Evolutionary conservation across 1,284 basidiomycete genomes (phyloP).

Genomic region (Apiotrichum montevideense): DNA sequence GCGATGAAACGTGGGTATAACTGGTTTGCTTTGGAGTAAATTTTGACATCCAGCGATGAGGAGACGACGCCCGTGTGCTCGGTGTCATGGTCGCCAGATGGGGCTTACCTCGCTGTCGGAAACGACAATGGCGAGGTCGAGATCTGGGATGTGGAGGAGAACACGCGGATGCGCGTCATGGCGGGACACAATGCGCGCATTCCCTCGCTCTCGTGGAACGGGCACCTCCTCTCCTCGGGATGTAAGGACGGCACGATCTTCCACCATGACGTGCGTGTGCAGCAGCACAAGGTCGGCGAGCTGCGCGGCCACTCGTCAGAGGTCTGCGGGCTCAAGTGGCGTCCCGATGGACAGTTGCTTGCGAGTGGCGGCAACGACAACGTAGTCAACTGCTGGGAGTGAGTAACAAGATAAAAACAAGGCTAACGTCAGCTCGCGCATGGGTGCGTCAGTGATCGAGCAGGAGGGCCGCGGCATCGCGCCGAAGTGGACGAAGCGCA

Average conservation of each 20-base stretch:
- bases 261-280: slow-evolving; percentile 86
- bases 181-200: slow-evolving; percentile 68
- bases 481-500: slow-evolving; percentile 85
- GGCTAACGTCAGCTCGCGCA: slow-evolving; percentile 51
- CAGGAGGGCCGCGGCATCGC: slow-evolving; percentile 55
- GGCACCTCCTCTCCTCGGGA: slow-evolving; percentile 78
- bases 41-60: slow-evolving; percentile 1
- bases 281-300: slow-evolving; percentile 81
- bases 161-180: slow-evolving; percentile 82
- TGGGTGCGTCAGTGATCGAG: slow-evolving; percentile 45
- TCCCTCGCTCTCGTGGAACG: slow-evolving; percentile 74
- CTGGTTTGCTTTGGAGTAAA: no score
- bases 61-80: slow-evolving; percentile 65
- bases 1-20: slow-evolving; percentile 31
- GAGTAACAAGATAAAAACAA: slow-evolving; percentile 16
- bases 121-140: slow-evolving; percentile 76
- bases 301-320: slow-evolving; percentile 82
- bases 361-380: slow-evolving; percentile 95
- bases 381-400: slow-evolving; percentile 93
- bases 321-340: slow-evolving; percentile 61
- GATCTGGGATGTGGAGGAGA: slow-evolving; percentile 87
- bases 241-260: slow-evolving; percentile 87
- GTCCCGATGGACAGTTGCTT: slow-evolving; percentile 75
- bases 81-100: slow-evolving; percentile 81
- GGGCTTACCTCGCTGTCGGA: slow-evolving; percentile 79